phyloP scores from a whole-genome alignment of 352 stramenopile genomes.

The Pythium graminicola region DNA sequence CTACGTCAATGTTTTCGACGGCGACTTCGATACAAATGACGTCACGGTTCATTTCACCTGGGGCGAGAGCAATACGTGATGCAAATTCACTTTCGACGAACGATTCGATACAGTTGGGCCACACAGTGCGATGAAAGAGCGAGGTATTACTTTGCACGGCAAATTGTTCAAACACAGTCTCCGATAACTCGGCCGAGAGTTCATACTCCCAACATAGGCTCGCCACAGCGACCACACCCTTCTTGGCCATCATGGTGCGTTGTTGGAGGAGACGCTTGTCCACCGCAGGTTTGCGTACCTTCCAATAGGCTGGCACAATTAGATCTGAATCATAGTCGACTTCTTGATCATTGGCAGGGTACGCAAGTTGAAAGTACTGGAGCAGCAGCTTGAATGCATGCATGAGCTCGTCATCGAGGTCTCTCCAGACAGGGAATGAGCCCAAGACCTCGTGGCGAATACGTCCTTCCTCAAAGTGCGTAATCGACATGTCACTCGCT shows the following conservation, averaged over 20 bases:
- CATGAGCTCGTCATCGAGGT: slow-evolving; percentile 15
- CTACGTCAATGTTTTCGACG: slow-evolving; percentile 1
- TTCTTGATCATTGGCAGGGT: slow-evolving; percentile 9
- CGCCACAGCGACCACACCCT: slow-evolving; percentile 1
- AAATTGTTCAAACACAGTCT: slow-evolving; percentile 21
- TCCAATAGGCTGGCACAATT: slow-evolving; percentile 23
- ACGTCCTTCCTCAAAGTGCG: slow-evolving; percentile 11
- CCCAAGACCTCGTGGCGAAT: slow-evolving; percentile 10
- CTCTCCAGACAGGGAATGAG: slow-evolving; percentile 8
- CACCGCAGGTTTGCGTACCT: slow-evolving; percentile 14
- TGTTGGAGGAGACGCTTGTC: slow-evolving; percentile 14
- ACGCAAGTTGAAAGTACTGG: slow-evolving; percentile 23
- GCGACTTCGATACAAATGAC: slow-evolving; percentile 18
- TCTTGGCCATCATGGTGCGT: slow-evolving; percentile 13
- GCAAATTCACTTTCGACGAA: slow-evolving; percentile 15
- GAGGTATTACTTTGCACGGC: slow-evolving; percentile 19
- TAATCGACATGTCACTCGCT: slow-evolving; percentile 3
- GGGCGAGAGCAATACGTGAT: slow-evolving; percentile 1
- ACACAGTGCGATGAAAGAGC: slow-evolving; percentile 7
- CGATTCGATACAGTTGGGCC: slow-evolving; percentile 19
- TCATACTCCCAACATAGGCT: slow-evolving; percentile 25
- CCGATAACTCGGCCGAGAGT: slow-evolving; percentile 9
- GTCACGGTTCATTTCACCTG: not conserved
- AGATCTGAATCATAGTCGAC: slow-evolving; percentile 17
- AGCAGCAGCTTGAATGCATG: slow-evolving; percentile 21